Conservation (phyloP, 768 basidiomycete genomes). For the Lactarius indigo region DNA sequence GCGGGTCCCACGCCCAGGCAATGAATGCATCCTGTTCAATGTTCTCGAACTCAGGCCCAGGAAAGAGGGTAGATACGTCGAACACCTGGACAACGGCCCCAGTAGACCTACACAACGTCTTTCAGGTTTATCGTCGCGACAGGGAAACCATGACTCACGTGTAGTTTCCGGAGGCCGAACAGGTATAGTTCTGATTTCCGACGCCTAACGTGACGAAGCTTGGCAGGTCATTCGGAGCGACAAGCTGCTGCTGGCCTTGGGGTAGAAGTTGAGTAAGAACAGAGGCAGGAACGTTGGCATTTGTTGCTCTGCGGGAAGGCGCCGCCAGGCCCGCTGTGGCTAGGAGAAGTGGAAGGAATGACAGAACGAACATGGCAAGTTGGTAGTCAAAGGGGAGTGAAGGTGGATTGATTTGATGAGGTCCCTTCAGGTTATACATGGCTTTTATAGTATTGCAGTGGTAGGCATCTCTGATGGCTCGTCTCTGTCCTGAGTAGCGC, state of each 20-base stretch:
- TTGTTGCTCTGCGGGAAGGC: background rate
- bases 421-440: background rate
- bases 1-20: background rate
- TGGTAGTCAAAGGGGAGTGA: background rate
- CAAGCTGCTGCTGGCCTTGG: background rate
- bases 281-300: background rate
- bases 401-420: background rate
- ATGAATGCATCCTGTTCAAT: background rate
- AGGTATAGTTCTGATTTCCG: conserved; percentile 15
- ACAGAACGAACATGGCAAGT: background rate
- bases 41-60: background rate
- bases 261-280: background rate
- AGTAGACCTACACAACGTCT: background rate
- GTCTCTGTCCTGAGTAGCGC: background rate
- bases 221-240: background rate
- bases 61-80: background rate
- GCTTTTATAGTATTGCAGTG: background rate
- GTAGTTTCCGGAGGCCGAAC: background rate
- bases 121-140: background rate
- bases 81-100: background rate
- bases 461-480: background rate
- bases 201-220: background rate
- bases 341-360: conserved; percentile 1
- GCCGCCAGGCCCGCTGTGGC: background rate
- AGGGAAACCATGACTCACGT: background rate